These are phyloP conservation scores for Fomitopsis palustris DNA, from an alignment of 1,284 basidiomycete genomes.

Conservation along the genomic window DNA sequence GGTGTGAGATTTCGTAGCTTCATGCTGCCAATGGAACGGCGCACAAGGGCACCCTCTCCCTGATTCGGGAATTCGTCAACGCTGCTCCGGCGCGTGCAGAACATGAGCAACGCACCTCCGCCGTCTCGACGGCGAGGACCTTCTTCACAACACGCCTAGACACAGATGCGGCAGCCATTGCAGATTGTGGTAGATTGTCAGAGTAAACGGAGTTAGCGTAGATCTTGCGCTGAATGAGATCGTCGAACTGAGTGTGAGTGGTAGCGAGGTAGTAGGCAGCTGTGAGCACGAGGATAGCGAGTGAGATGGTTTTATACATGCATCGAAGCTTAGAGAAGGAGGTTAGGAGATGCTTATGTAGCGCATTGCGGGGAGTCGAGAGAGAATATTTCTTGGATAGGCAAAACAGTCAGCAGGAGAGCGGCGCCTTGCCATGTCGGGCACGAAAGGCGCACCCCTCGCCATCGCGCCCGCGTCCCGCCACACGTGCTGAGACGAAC, in stretches of 20 bases:
- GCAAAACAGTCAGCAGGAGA: constrained; percentile 9
- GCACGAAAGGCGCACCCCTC: constrained; percentile 20
- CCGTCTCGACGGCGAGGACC: constrained; percentile 76
- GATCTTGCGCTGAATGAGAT: not conserved
- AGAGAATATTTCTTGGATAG: constrained; percentile 3
- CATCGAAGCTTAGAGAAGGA: constrained; percentile 8
- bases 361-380: not conserved
- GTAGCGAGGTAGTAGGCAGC: constrained; percentile 7
- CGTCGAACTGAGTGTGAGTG: not conserved
- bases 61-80: constrained; percentile 18
- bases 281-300: constrained; percentile 8
- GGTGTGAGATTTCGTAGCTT: constrained; percentile 81
- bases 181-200: constrained; percentile 4
- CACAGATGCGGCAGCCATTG: constrained; percentile 27
- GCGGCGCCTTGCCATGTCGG: constrained; percentile 15
- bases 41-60: constrained; percentile 88
- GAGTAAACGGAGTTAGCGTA: not conserved
- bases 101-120: constrained; percentile 52
- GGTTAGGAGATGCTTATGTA: constrained; percentile 8
- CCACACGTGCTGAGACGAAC: constrained; percentile 6
- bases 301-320: constrained; percentile 20
- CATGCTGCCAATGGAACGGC: constrained; percentile 82
- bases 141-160: constrained; percentile 76
- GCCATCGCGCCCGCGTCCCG: not conserved
- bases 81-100: not conserved